phyloP scores from a whole-genome alignment of 2,329 filamentous ascomycete genomes.

The Cercospora citrullina region DNA sequence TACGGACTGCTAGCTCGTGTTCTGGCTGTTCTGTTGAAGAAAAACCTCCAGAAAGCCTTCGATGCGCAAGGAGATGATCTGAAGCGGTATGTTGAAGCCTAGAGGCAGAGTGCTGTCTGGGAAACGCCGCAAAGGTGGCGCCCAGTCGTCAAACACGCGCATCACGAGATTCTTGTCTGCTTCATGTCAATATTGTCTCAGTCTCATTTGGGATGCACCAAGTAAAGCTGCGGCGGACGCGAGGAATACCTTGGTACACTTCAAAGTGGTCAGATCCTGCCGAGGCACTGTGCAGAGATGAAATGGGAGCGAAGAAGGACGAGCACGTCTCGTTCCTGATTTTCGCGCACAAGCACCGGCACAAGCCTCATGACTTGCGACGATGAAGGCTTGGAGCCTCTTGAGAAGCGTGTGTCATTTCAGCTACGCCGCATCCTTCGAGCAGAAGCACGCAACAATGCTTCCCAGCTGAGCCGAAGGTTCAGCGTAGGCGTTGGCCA shows the following conservation, averaged over 20 bases:
- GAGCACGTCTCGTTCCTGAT: neutral
- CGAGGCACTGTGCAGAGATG: neutral
- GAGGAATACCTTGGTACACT: neutral
- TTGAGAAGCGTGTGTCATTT: neutral
- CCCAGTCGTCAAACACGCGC: neutral
- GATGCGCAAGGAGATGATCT: slow-evolving; percentile 12
- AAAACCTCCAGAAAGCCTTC: slow-evolving; percentile 1
- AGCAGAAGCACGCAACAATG: neutral
- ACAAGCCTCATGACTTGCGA: neutral
- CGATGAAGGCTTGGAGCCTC: neutral
- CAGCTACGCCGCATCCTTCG: neutral
- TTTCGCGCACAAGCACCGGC: neutral
- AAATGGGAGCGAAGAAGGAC: neutral
- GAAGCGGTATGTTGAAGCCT: slow-evolving; percentile 9
- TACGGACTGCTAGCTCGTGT: slow-evolving; percentile 6
- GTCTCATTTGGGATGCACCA: neutral
- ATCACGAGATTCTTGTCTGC: neutral
- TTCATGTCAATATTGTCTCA: neutral
- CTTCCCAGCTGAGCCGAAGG: neutral
- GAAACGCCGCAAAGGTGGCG: neutral
- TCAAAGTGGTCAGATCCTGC: neutral
- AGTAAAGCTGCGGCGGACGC: neutral
- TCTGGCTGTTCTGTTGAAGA: neutral
- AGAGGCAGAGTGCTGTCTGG: neutral
- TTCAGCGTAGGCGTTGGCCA: neutral